Evolutionary conservation across 2,329 filamentous ascomycete species (phyloP).

Genomic region (Grosmannia clavigera): DNA sequence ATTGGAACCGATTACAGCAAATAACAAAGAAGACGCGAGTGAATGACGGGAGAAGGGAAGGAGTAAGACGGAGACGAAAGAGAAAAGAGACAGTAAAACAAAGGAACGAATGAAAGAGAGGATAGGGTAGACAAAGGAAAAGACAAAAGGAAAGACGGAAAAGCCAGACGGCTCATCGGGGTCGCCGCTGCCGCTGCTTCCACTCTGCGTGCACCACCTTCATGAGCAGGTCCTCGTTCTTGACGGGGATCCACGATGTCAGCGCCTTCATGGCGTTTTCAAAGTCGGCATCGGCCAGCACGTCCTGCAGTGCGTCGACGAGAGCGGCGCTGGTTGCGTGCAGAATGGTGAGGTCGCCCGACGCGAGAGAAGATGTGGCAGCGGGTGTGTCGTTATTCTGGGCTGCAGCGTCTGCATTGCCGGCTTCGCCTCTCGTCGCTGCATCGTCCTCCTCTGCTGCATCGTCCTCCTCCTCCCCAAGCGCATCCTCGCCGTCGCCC

Average conservation of each 20-base stretch:
- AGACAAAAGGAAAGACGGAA: neutral
- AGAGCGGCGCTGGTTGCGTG: constrained; percentile 84
- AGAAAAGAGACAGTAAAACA: neutral
- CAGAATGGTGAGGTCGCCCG: constrained; percentile 55
- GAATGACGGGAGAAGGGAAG: neutral
- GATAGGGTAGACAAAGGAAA: no score
- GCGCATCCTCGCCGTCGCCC: constrained; percentile 39
- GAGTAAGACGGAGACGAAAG: neutral
- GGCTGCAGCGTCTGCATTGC: no score
- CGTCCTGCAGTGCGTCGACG: constrained; percentile 79
- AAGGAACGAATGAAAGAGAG: neutral
- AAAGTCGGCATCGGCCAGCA: constrained; percentile 85
- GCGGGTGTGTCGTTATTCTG: no score
- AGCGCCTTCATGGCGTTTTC: constrained; percentile 97
- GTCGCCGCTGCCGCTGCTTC: constrained; percentile 45
- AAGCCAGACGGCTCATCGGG: neutral
- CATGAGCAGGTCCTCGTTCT: constrained; percentile 90
- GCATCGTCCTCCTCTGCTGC: no score
- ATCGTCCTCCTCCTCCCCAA: neutral
- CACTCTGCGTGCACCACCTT: constrained; percentile 79
- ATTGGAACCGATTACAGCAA: neutral
- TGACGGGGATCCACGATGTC: constrained; percentile 86
- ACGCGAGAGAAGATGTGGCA: neutral
- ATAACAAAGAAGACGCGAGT: neutral
- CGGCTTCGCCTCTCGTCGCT: no score